Evolutionary conservation across 441 rosid species (phyloP).

Genomic region (Populus hybrid): DNA sequence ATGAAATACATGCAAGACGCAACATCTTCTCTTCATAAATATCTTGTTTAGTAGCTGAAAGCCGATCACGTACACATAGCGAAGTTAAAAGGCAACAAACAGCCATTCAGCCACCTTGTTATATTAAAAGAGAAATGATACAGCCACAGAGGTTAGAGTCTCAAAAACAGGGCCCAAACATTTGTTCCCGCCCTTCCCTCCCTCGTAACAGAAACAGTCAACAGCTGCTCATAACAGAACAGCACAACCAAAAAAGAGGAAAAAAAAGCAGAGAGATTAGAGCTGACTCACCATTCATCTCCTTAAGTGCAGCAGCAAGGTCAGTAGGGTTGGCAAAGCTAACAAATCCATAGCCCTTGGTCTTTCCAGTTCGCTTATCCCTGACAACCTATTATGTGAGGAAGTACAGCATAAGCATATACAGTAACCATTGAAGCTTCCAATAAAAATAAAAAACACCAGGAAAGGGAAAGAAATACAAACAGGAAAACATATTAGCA

Average conservation of each 20-base stretch:
- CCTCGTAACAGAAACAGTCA: too few species aligned
- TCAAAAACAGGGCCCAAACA: neutral
- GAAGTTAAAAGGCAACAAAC: neutral
- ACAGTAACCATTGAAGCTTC: neutral
- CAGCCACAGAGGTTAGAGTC: neutral
- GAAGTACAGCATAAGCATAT: neutral
- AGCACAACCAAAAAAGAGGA: neutral
- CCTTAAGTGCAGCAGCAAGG: conserved; percentile 37
- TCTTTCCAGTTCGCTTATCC: conserved; percentile 94
- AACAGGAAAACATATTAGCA: neutral
- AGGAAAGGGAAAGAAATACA: neutral
- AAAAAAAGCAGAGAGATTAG: neutral
- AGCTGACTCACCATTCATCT: conserved; percentile 61
- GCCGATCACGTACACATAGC: neutral
- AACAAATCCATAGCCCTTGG: conserved; percentile 94
- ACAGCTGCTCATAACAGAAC: neutral
- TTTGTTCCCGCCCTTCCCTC: neutral
- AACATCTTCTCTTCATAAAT: too few species aligned
- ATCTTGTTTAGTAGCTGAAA: too few species aligned
- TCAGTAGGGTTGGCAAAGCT: conserved; percentile 83
- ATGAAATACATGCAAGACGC: too few species aligned
- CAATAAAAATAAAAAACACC: neutral
- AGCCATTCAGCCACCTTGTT: too few species aligned
- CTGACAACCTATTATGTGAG: conserved; percentile 65
- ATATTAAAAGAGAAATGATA: neutral